Conservation (phyloP, 2,329 filamentous ascomycete species). For the Fusarium sp. region DNA sequence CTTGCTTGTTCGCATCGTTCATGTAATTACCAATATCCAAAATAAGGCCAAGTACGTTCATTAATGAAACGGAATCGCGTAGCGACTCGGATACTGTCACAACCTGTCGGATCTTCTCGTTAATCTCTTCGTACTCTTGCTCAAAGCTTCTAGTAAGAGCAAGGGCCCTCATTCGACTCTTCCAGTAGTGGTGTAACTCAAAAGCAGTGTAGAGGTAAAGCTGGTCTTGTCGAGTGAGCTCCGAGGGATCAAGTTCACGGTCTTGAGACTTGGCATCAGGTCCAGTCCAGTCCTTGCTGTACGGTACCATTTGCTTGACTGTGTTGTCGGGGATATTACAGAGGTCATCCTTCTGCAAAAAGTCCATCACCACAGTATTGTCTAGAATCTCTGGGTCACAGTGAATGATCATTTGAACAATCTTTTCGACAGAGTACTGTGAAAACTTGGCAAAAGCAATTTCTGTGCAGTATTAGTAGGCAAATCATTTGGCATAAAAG, state of each 20-base stretch:
- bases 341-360: slow-evolving; percentile 90
- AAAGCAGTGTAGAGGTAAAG: slow-evolving; percentile 93
- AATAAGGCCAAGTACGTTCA: slow-evolving; percentile 96
- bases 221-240: slow-evolving; percentile 94
- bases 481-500: background rate
- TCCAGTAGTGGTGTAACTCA: slow-evolving; percentile 98
- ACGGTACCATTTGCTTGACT: slow-evolving; percentile 90
- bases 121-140: slow-evolving; percentile 90
- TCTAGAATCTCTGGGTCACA: slow-evolving; percentile 91
- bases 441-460: slow-evolving; percentile 96
- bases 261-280: slow-evolving; percentile 80
- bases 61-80: slow-evolving; percentile 88
- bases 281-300: slow-evolving; percentile 96
- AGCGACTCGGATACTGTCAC: slow-evolving; percentile 88
- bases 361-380: slow-evolving; percentile 94
- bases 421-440: slow-evolving; percentile 80
- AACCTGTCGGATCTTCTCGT: slow-evolving; percentile 84
- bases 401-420: slow-evolving; percentile 94
- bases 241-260: slow-evolving; percentile 85
- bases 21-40: slow-evolving; percentile 99
- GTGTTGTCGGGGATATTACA: slow-evolving; percentile 93
- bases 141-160: slow-evolving; percentile 86
- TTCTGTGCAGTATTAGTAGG: slow-evolving; percentile 59
- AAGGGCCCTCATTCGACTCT: slow-evolving; percentile 93
- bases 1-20: slow-evolving; percentile 99